Conservation (phyloP, 306 rosid species). For the Pterocarpus macrocarpus region DNA sequence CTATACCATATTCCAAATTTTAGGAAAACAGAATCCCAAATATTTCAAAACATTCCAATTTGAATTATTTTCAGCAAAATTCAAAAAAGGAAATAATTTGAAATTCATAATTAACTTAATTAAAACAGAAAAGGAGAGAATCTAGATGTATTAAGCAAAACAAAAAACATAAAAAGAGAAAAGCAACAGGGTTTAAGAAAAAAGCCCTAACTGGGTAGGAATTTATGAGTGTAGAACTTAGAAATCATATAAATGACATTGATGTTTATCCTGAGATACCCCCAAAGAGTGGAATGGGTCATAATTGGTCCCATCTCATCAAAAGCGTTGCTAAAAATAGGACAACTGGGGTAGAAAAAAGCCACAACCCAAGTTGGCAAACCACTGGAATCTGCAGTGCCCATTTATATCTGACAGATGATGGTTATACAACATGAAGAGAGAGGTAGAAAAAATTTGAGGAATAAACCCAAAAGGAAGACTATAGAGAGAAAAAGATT, state of each 20-base stretch:
- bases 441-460: slow-evolving; percentile 40
- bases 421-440: slow-evolving; percentile 31
- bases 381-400: slow-evolving; percentile 57
- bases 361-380: slow-evolving; percentile 70
- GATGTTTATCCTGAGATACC: slow-evolving; percentile 69
- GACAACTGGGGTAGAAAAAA: slow-evolving; percentile 73
- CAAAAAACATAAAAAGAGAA: neutral
- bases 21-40: neutral
- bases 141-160: neutral
- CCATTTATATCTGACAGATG: slow-evolving; percentile 68
- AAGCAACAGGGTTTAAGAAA: slow-evolving; percentile 14
- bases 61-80: neutral
- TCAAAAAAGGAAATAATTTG: slow-evolving; percentile 18
- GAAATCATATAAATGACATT: slow-evolving; percentile 62
- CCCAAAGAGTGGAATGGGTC: slow-evolving; percentile 60
- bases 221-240: slow-evolving; percentile 50
- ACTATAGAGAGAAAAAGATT: slow-evolving; percentile 19
- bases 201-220: slow-evolving; percentile 45
- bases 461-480: slow-evolving; percentile 27
- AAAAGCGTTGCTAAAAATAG: slow-evolving; percentile 49
- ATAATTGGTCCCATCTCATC: slow-evolving; percentile 82
- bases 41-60: slow-evolving; percentile 8
- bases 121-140: slow-evolving; percentile 9
- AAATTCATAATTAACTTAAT: slow-evolving; percentile 2
- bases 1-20: slow-evolving; percentile 12